These are phyloP conservation scores for Omphalotus olearius DNA, from an alignment of 1,284 basidiomycete genomes.

Conservation along the genomic window DNA sequence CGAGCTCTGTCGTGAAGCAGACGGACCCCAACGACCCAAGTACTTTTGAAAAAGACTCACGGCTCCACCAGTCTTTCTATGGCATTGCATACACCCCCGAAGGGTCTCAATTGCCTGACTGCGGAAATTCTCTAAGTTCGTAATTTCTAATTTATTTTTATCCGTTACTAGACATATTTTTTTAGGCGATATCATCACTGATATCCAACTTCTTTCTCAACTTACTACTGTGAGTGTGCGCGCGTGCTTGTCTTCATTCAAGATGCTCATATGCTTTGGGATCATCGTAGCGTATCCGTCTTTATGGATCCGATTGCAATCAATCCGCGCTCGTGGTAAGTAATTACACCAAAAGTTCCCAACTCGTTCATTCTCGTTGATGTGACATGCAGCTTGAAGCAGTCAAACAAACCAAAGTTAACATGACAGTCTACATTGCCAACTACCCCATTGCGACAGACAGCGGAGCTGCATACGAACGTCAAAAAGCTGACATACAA, in stretches of 20 bases:
- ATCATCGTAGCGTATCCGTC: constrained; percentile 37
- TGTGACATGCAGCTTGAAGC: constrained; percentile 31
- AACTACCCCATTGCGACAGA: constrained; percentile 58
- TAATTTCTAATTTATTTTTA: constrained; percentile 1
- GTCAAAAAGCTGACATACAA: constrained; percentile 19
- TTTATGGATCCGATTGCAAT: constrained; percentile 59
- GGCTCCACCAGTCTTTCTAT: constrained; percentile 62
- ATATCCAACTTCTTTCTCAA: constrained; percentile 59
- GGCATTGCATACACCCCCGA: constrained; percentile 68
- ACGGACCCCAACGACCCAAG: constrained; percentile 57
- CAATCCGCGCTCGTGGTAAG: constrained; percentile 49
- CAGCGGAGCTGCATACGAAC: constrained; percentile 27
- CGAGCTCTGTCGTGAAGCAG: constrained; percentile 3
- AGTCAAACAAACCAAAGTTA: constrained; percentile 63
- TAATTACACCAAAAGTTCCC: background rate
- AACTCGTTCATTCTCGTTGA: background rate
- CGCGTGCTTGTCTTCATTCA: background rate
- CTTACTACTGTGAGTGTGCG: constrained; percentile 36
- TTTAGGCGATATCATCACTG: constrained; percentile 40
- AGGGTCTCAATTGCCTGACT: constrained; percentile 46
- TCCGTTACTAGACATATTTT: background rate
- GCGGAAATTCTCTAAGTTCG: constrained; percentile 36
- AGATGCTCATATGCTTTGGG: background rate
- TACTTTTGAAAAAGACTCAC: constrained; percentile 57
- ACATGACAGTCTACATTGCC: constrained; percentile 71